phyloP scores from a whole-genome alignment of 495 filamentous ascomycete species.

The Penicillium verhagenii region DNA sequence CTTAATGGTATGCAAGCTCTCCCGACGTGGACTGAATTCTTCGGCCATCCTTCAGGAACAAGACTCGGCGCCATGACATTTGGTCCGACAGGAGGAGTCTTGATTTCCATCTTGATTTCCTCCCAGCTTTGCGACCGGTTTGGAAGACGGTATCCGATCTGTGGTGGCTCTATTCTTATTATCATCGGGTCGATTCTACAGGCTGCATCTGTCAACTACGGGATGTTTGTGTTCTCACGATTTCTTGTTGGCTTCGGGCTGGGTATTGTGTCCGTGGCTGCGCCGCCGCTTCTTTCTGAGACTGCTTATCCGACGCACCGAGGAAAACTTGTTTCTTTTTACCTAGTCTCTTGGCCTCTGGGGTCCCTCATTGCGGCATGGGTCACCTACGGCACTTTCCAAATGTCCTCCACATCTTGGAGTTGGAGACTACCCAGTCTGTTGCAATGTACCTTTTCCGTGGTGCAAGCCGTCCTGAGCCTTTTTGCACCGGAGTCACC shows the following conservation, averaged over 20 bases:
- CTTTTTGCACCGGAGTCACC: constrained; percentile 42
- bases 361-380: constrained; percentile 45
- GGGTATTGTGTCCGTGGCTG: constrained; percentile 30
- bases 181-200: constrained; percentile 14
- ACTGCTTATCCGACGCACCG: constrained; percentile 35
- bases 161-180: constrained; percentile 20
- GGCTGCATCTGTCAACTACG: constrained; percentile 18
- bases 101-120: neutral
- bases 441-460: constrained; percentile 25
- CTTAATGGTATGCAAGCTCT: constrained; percentile 32
- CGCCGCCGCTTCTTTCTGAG: constrained; percentile 33
- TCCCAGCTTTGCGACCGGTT: neutral
- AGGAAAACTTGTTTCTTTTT: constrained; percentile 26
- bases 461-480: constrained; percentile 36
- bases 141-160: constrained; percentile 22
- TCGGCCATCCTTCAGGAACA: neutral
- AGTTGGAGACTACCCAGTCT: constrained; percentile 42
- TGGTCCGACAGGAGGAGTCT: neutral
- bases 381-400: constrained; percentile 23
- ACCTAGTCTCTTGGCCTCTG: constrained; percentile 40
- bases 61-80: neutral
- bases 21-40: constrained; percentile 21
- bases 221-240: constrained; percentile 24
- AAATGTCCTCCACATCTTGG: constrained; percentile 36
- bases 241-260: constrained; percentile 56